Evolutionary conservation across 352 stramenopile species (phyloP), one percentile per base, ranked within the genome.

Genomic region (Hyaloperonospora brassicae): DNA sequence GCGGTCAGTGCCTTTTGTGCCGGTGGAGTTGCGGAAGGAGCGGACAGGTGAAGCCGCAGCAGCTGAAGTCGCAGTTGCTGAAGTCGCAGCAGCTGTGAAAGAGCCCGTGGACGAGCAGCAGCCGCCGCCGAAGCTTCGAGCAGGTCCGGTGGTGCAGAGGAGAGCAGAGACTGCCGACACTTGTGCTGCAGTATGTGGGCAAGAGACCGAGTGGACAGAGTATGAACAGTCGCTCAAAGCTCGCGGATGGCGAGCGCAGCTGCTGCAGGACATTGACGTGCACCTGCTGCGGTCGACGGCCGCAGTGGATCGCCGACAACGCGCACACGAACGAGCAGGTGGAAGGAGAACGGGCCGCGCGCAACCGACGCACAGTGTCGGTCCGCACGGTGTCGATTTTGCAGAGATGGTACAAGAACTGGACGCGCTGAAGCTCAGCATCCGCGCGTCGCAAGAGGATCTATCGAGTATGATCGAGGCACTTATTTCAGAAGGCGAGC

Each of bases 221-320:
- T 71, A 71, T 46, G 25, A 59, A 30, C 50, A 50, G 5, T 71
- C 63, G 5, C 44, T 63, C 35, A 67, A 45, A 21, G 46, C 63
- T 4, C 46, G 40, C 56, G 63, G 63, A 8, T 71, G 63, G 63
- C 51, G 63, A 52, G 63, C 59, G 11, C 59, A 65, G 31, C 36
- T 71, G 25, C 41, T 71, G 9, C 46, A 61, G 47, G 63, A 71
- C 43, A 44, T 71, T 13, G 63, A 71, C 35, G 54, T 71, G 31
- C 63, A 71, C 39, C 21, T 71, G 25, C 48, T 71, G 21, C 63
- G 63, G 21, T 58, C 55, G 0, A 44, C 57, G 2, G 59, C 63
- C 5, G 63, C 39, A 13, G 52, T 68, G 6, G 55, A 61, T 50
- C 57, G 61, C 23, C 42, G 39, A 45, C 57, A 62, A 17, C 47